A percentile compares a stretch with the other conserved stretches of the same genome.
Evolutionary conservation across 176 grass and related monocot genomes (phyloP).

Genomic region (Aegilops umbellulata): DNA sequence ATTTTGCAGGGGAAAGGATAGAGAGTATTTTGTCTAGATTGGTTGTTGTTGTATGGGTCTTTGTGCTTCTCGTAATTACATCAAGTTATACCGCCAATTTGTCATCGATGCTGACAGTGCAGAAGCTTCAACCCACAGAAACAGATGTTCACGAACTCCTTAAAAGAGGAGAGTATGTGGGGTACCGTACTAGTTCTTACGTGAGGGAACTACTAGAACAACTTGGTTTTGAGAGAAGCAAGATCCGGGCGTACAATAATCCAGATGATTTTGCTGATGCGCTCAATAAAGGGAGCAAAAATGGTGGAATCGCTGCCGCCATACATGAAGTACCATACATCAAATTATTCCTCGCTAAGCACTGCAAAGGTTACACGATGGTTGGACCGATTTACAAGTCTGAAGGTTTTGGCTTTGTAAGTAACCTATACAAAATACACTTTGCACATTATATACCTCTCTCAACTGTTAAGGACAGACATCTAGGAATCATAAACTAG

Average conservation of each 20-base stretch:
- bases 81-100: conserved; percentile 66
- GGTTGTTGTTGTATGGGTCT: conserved; percentile 30
- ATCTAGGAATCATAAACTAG: background rate
- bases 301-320: conserved; percentile 46
- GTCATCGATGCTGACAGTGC: conserved; percentile 48
- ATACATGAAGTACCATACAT: conserved; percentile 49
- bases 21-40: conserved; percentile 45
- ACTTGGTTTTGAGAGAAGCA: conserved; percentile 41
- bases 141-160: conserved; percentile 44
- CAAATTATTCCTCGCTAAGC: conserved; percentile 45
- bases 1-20: conserved; percentile 50
- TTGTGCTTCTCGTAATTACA: conserved; percentile 40
- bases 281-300: conserved; percentile 42
- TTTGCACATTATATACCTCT: background rate
- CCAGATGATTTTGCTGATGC: conserved; percentile 31
- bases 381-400: conserved; percentile 66
- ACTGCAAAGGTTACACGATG: conserved; percentile 52
- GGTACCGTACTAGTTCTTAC: conserved; percentile 32
- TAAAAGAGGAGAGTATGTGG: conserved; percentile 46
- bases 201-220: conserved; percentile 31
- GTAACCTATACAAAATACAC: conserved; percentile 11
- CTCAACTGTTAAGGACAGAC: background rate
- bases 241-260: conserved; percentile 27
- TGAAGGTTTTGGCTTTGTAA: conserved; percentile 63
- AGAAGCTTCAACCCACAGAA: conserved; percentile 45